Base-by-base conservation (phyloP, 306 rosid genomes). In the Leucaena leucocephala region DNA sequence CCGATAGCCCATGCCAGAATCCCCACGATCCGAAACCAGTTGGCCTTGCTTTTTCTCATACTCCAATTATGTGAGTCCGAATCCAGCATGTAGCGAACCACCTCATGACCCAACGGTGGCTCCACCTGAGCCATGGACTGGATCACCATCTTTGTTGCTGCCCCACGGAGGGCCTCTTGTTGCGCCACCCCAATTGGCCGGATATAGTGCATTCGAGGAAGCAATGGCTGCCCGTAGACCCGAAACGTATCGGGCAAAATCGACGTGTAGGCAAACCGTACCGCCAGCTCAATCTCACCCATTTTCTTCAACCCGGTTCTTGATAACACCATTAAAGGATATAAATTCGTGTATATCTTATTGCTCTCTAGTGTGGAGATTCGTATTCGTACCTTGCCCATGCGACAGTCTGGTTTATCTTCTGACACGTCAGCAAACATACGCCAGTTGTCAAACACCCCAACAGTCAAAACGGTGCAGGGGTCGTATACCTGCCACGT, bases 31-130 rank as follows among this genome's bases (percentile, higher is more conserved):
- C 98, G 80, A 78, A 90, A 92, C 98, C 98, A 95, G 79, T 95
- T 92, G 0, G 97, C 97, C 78, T 90, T 92, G 71, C 97, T 92
- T 81, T 87, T 91, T 62, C 98, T 85, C 98, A 95, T 91, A 86
- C 98, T 95, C 98, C 98, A 95, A 0, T 86, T 68, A 66, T 91
- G 97, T 1, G 98, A 92, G 48, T 95, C 98, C 0, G 97, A 97
- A 49, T 95, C 98, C 84, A 95, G 54, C 98, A 95, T 91, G 89
- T 87, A 92, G 5, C 91, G 81, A 19, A 95, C 98, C 45, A 95
- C 98, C 81, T 95, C 98, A 1, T 89, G 78, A 10, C 97, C 97
- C 80, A 95, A 33, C 0, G 98, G 90, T 0, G 98, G 98, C 55
- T 95, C 98, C 1, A 96, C 91, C 39, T 95, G 69, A 0, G 81